phyloP scores from a whole-genome alignment of 768 basidiomycete species.

The Russula sp. region DNA sequence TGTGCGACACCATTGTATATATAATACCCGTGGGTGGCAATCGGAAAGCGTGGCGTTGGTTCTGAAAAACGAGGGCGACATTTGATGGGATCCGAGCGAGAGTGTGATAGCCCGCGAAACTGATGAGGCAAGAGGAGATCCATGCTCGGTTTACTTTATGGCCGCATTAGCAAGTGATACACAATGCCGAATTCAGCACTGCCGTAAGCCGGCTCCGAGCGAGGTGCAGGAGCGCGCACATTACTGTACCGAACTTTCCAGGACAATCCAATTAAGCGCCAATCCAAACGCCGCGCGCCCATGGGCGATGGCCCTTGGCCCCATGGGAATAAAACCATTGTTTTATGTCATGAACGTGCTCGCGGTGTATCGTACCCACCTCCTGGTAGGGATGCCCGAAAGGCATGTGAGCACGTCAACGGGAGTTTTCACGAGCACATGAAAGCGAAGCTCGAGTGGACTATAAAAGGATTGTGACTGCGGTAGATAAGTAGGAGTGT shows the following conservation, averaged over 20 bases:
- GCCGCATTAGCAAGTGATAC: neutral
- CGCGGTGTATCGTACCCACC: neutral
- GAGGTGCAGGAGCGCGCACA: neutral
- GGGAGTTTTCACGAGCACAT: neutral
- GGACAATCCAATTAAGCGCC: neutral
- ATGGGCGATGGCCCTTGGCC: neutral
- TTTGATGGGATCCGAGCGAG: neutral
- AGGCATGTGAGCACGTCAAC: neutral
- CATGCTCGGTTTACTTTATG: neutral
- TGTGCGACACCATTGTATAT: neutral
- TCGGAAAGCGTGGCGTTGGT: neutral
- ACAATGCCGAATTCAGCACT: neutral
- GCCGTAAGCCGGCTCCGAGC: constrained; percentile 11
- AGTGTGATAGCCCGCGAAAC: neutral
- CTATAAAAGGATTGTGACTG: neutral
- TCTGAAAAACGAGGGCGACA: neutral
- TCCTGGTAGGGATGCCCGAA: neutral
- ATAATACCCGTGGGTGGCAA: neutral
- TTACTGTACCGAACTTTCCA: neutral
- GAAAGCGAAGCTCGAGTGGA: neutral
- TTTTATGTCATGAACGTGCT: neutral
- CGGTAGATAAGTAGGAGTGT: neutral
- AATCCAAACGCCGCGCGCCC: neutral
- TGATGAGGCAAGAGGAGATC: neutral
- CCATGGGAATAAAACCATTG: constrained; percentile 3